Percentiles rank a stretch among this genome's conserved stretches.
Conservation (phyloP, 306 rosid species). For the Casuarina equisetifolia region DNA sequence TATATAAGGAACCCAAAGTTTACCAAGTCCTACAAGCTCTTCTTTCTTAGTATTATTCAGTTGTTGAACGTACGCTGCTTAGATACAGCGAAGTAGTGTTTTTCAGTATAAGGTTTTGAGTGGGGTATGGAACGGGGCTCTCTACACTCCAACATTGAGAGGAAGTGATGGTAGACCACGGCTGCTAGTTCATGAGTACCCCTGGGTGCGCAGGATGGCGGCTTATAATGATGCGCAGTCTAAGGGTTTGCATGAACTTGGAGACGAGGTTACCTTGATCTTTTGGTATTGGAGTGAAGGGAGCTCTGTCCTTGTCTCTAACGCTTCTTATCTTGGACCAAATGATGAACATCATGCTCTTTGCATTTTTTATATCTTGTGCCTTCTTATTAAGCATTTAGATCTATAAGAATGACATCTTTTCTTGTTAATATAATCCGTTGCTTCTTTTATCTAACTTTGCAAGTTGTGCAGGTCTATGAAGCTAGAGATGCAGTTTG, state of each 20-base stretch:
- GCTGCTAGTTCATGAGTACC: constrained; percentile 75
- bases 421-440: not conserved
- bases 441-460: not conserved
- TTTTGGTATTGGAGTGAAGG: constrained; percentile 78
- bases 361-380: no score
- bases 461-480: no score
- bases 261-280: constrained; percentile 56
- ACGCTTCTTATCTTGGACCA: not conserved
- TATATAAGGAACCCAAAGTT: constrained; percentile 27
- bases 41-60: not conserved
- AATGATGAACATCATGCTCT: no score
- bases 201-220: constrained; percentile 16
- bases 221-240: not conserved
- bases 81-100: no score
- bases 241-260: constrained; percentile 62
- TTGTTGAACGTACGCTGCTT: no score
- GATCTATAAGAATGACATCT: not conserved
- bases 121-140: constrained; percentile 43
- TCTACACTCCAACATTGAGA: constrained; percentile 52
- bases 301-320: constrained; percentile 35
- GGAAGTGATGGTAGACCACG: constrained; percentile 51
- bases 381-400: not conserved
- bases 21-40: not conserved
- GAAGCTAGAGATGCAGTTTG: no score
- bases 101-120: not conserved